Conservation (phyloP, 768 basidiomycete genomes). For the Thelephora aurantiotincta region DNA sequence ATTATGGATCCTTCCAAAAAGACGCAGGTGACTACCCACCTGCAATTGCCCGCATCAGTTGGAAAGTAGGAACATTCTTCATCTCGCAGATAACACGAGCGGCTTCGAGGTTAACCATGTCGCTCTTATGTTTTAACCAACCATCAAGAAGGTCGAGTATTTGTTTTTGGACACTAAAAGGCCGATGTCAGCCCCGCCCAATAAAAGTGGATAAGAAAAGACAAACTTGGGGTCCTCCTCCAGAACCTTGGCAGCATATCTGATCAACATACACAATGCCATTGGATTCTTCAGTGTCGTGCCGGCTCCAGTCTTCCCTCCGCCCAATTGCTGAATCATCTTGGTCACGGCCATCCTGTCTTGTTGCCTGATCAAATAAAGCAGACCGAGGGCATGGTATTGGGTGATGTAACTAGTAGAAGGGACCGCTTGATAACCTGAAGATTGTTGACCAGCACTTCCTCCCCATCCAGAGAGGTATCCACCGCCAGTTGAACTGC, state of each 20-base stretch:
- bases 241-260: conserved; percentile 97
- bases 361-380: conserved; percentile 92
- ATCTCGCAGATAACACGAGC: conserved; percentile 96
- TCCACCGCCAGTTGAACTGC: conserved; percentile 27
- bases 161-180: conserved; percentile 67
- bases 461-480: conserved; percentile 62
- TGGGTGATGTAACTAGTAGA: conserved; percentile 91
- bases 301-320: conserved; percentile 72
- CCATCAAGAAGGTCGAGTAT: conserved; percentile 91
- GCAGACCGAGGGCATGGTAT: conserved; percentile 88
- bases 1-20: not conserved
- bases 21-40: conserved; percentile 35
- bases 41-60: conserved; percentile 79
- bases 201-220: not conserved
- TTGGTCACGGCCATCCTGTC: conserved; percentile 99
- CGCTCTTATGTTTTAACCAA: conserved; percentile 95
- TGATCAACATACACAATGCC: conserved; percentile 97
- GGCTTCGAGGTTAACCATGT: conserved; percentile 99
- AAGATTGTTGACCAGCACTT: conserved; percentile 31
- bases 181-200: conserved; percentile 2
- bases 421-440: conserved; percentile 62
- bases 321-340: conserved; percentile 96
- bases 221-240: conserved; percentile 97
- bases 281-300: conserved; percentile 87
- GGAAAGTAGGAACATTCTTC: conserved; percentile 64